Conservation (phyloP, 352 stramenopile genomes). For the Aphanomyces cochlioides region DNA sequence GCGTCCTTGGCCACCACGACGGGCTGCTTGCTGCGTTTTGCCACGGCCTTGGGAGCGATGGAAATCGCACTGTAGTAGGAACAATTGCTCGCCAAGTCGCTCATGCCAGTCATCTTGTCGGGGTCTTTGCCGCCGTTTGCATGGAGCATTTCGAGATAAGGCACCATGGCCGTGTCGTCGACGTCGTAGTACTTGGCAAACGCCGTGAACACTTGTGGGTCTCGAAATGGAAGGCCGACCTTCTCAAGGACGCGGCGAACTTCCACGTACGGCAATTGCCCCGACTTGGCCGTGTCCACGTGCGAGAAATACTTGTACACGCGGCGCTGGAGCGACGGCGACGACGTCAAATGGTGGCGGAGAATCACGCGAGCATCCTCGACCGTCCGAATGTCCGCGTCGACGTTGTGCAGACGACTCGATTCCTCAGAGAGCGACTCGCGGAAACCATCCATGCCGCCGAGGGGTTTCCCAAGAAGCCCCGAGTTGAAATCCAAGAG, state of each 20-base stretch:
- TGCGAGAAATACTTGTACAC: conserved; percentile 61
- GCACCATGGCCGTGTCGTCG: conserved; percentile 43
- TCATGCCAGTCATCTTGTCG: conserved; percentile 57
- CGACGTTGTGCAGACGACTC: neutral
- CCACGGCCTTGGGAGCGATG: conserved; percentile 43
- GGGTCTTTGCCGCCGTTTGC: conserved; percentile 59
- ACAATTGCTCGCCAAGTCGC: conserved; percentile 68
- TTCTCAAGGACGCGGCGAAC: conserved; percentile 58
- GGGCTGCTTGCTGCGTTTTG: neutral
- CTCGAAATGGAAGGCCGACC: conserved; percentile 47
- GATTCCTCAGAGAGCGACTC: conserved; percentile 34
- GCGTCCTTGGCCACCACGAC: neutral
- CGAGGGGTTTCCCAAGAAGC: conserved; percentile 50
- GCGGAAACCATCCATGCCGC: conserved; percentile 33
- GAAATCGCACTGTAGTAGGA: conserved; percentile 72
- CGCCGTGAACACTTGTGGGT: conserved; percentile 42
- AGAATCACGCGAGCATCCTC: conserved; percentile 50
- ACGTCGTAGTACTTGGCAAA: conserved; percentile 59
- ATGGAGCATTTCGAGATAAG: conserved; percentile 64
- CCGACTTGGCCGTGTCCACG: conserved; percentile 53
- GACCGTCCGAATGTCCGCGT: conserved; percentile 35
- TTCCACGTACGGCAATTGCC: conserved; percentile 53
- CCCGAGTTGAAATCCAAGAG: conserved; percentile 61
- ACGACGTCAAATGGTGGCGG: conserved; percentile 50
- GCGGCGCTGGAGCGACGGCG: conserved; percentile 41